Percentiles rank a stretch among this genome's conserved stretches.
These are phyloP conservation scores for Rhodotorula sp. DNA, from an alignment of 1,284 basidiomycete genomes.

Conservation along the genomic window DNA sequence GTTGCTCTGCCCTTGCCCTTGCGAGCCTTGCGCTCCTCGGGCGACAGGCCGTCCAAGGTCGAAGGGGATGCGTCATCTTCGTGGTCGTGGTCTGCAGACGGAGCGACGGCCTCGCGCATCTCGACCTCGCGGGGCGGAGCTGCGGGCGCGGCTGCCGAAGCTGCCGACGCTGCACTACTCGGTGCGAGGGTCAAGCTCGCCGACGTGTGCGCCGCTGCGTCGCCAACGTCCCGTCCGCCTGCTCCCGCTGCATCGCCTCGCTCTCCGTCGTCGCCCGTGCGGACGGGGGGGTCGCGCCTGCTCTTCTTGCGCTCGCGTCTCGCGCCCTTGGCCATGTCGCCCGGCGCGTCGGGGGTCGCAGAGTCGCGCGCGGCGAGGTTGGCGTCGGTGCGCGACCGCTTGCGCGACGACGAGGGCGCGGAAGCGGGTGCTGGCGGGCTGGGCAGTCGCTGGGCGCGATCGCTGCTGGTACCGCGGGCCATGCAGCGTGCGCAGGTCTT, in stretches of 20 bases:
- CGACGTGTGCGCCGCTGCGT: too few relatives aligned
- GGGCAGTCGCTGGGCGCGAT: neutral
- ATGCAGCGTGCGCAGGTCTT: too few relatives aligned
- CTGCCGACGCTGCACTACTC: neutral
- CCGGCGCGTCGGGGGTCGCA: neutral
- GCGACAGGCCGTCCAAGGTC: constrained; percentile 4
- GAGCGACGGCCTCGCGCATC: neutral
- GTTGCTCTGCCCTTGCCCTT: constrained; percentile 35
- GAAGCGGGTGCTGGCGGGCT: neutral
- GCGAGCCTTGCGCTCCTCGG: constrained; percentile 9
- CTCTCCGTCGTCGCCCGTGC: neutral
- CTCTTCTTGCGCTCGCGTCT: neutral
- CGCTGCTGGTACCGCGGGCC: too few relatives aligned
- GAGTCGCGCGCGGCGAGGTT: neutral
- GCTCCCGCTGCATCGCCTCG: too few relatives aligned
- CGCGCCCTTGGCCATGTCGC: too few relatives aligned
- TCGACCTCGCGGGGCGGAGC: neutral
- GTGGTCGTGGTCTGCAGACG: neutral
- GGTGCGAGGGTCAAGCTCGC: neutral
- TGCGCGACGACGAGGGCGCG: neutral
- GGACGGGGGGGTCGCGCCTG: neutral
- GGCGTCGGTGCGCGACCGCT: neutral
- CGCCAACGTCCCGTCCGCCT: too few relatives aligned
- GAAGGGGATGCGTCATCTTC: neutral
- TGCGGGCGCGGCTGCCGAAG: too few relatives aligned